Conservation (phyloP, 2,329 filamentous ascomycete species). For the Knufia fluminis region DNA sequence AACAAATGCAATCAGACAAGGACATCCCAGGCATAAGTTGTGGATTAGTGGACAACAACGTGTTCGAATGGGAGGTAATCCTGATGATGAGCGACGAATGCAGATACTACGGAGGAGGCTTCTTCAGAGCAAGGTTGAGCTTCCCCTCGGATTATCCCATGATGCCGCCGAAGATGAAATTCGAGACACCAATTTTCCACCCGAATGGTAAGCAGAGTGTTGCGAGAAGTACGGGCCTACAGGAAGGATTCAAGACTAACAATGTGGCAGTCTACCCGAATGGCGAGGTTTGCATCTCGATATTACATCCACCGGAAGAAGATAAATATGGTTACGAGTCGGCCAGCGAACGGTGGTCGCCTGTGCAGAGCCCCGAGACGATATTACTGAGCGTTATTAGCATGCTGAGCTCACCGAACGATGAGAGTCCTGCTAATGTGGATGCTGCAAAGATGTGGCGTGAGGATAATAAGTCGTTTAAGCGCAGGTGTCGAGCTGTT, state of each 20-base stretch:
- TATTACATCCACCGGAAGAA: slow-evolving; percentile 89
- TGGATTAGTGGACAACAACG: slow-evolving; percentile 73
- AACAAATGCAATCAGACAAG: slow-evolving; percentile 85
- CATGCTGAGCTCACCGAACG: slow-evolving; percentile 84
- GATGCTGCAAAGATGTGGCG: slow-evolving; percentile 85
- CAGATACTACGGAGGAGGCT: slow-evolving; percentile 87
- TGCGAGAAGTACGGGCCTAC: neutral
- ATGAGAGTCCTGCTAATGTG: slow-evolving; percentile 90
- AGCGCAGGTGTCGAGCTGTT: slow-evolving; percentile 65
- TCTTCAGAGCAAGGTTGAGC: slow-evolving; percentile 74
- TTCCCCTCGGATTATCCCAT: slow-evolving; percentile 84
- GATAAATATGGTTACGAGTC: slow-evolving; percentile 91
- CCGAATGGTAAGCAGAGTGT: slow-evolving; percentile 58
- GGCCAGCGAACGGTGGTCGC: slow-evolving; percentile 83
- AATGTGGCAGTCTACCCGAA: slow-evolving; percentile 59
- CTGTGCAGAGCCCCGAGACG: slow-evolving; percentile 89
- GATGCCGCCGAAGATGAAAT: slow-evolving; percentile 79
- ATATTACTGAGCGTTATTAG: slow-evolving; percentile 88
- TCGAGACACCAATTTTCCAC: slow-evolving; percentile 80
- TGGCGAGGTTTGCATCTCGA: slow-evolving; percentile 91
- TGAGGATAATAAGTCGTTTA: slow-evolving; percentile 70
- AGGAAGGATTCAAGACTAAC: neutral
- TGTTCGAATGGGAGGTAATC: slow-evolving; percentile 99
- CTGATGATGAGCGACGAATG: slow-evolving; percentile 95
- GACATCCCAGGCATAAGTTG: slow-evolving; percentile 92